Base-by-base conservation (phyloP, 495 filamentous ascomycete species). In the Daldinia decipiens region DNA sequence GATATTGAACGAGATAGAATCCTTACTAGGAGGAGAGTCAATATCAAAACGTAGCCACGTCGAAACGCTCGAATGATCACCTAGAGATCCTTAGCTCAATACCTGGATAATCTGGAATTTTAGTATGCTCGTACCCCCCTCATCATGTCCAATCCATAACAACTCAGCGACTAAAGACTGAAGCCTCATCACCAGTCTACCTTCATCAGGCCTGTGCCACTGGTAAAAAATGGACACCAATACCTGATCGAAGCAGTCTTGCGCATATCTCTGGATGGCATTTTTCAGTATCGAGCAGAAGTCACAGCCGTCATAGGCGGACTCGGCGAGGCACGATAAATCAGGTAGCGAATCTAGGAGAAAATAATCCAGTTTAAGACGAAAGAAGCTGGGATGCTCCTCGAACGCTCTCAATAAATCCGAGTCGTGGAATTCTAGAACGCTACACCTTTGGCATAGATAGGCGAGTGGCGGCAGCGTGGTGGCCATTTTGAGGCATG, bases 11-110 rank as follows among this genome's bases (percentile, higher is more conserved):
- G 19, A 17, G 1, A 45, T 31, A 29, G 31, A 17, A 7, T 55
- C 6, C 52, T 55, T 65, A 62, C 59, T 45, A 15, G 43, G 38
- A 19, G 59, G 53, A 34, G 62, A 45, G 38, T 57, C 62, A 15
- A 65, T 47, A 29, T 36, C 51, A 50, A 65, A 65, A 9, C 50
- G 39, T 19, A 65, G 17, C 38, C 26, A 65, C 15, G 53, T 53
- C 6, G 59, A 62, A 12, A 15, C 29, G 26, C 31, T 59, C 40
- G 29, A 52, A 11, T 50, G 29, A 39, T 39, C 12, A 40, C 40
- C 50, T 50, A 58, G 12, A 45, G 0, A 24, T 32, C 29, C 4
- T 39, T 47, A 62, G 6, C 40, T 17, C 8, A 21, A 21, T 21
- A 3, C 40, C 19, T 45, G 6, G 2, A 19, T 19, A 7, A 19